Conservation (phyloP, 2,329 filamentous ascomycete species). For the Talaromyces sp. region DNA sequence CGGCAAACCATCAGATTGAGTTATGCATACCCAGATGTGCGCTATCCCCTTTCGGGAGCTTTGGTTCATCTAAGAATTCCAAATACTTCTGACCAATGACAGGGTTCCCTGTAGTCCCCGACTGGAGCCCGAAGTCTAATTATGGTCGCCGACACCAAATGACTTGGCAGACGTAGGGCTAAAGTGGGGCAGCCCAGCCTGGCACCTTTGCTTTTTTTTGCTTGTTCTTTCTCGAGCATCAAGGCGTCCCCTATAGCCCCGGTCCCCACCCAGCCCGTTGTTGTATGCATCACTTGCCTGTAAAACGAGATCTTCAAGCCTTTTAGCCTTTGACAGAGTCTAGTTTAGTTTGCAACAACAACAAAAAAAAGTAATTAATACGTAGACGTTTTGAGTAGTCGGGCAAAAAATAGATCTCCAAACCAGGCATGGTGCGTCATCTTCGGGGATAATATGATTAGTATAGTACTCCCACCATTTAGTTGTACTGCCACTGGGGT, state of each 20-base stretch:
- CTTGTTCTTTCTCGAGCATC: neutral
- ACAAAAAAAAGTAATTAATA: neutral
- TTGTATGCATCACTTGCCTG: neutral
- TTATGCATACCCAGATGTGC: conserved; percentile 8
- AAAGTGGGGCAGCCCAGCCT: conserved; percentile 1
- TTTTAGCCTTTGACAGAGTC: neutral
- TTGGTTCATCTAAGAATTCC: conserved; percentile 7
- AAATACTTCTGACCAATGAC: conserved; percentile 8
- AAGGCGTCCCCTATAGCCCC: neutral
- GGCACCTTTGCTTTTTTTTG: neutral
- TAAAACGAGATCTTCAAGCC: neutral
- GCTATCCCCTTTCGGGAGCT: neutral
- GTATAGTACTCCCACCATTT: too few relatives aligned
- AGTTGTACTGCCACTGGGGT: neutral
- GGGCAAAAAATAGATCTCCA: neutral
- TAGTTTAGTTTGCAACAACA: neutral
- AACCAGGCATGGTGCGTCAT: neutral
- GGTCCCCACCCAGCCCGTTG: neutral
- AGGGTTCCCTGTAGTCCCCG: neutral
- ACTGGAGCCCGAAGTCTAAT: conserved; percentile 9
- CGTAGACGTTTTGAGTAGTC: neutral
- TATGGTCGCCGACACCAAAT: conserved; percentile 8
- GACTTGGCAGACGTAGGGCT: conserved; percentile 4
- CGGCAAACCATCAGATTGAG: conserved; percentile 6
- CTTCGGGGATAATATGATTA: neutral